Evolutionary conservation across 1,139 yeast genomes (phyloP).

Genomic region (Komagataea norvegica): DNA sequence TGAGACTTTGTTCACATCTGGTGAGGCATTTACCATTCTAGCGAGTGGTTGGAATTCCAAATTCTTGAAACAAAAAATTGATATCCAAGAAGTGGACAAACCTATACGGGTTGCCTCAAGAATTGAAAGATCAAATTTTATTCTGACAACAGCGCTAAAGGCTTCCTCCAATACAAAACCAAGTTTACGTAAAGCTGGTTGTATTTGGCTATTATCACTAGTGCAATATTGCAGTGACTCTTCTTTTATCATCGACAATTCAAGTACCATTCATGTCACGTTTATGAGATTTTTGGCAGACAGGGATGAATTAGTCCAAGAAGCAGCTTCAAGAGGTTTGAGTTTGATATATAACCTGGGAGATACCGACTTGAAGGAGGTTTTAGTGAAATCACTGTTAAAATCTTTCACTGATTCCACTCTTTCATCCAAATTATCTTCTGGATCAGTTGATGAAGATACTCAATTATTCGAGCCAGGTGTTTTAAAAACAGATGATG

Average conservation of each 20-base stretch:
- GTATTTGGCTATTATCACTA: conserved; percentile 81
- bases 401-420: conserved; percentile 73
- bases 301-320: conserved; percentile 81
- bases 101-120: conserved; percentile 14
- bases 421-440: conserved; percentile 43
- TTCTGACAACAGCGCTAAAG: conserved; percentile 45
- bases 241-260: conserved; percentile 37
- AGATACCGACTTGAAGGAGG: conserved; percentile 60
- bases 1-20: conserved; percentile 72
- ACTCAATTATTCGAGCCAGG: conserved; percentile 87
- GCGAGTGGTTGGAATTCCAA: conserved; percentile 77
- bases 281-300: conserved; percentile 76
- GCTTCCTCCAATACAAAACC: conserved; percentile 69
- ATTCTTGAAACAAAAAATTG: conserved; percentile 46
- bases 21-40: conserved; percentile 74
- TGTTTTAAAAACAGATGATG: conserved; percentile 71
- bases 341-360: conserved; percentile 80
- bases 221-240: conserved; percentile 67
- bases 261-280: conserved; percentile 59
- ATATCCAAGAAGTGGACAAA: conserved; percentile 35
- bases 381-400: conserved; percentile 69
- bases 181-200: conserved; percentile 64
- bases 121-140: conserved; percentile 21
- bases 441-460: conserved; percentile 73
- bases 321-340: conserved; percentile 86